Conservation (phyloP, 805 yeast genomes). For the Monosporozyma yasuniensis region DNA sequence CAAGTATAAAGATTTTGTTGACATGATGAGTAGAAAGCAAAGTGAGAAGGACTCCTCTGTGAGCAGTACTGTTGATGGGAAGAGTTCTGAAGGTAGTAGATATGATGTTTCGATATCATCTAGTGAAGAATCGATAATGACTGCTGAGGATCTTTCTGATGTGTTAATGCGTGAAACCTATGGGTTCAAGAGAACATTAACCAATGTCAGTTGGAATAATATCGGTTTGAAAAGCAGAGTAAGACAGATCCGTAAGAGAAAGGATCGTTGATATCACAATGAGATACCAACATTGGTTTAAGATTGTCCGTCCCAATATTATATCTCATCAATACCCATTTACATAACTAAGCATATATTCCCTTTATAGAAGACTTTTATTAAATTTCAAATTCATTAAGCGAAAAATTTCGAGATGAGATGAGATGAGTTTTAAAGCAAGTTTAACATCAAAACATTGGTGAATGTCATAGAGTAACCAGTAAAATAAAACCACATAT, state of each 20-base stretch:
- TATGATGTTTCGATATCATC: constrained; percentile 14
- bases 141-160: neutral
- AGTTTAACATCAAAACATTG: neutral
- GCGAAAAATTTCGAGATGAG: constrained; percentile 2
- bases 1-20: constrained; percentile 26
- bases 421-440: neutral
- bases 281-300: neutral
- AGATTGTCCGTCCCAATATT: neutral
- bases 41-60: neutral
- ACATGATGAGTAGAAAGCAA: constrained; percentile 3
- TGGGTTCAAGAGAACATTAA: constrained; percentile 34
- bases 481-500: neutral
- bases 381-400: neutral
- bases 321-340: neutral
- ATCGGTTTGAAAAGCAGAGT: constrained; percentile 44
- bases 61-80: neutral
- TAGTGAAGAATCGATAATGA: constrained; percentile 30
- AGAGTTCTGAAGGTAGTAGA: constrained; percentile 5
- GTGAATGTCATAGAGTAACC: neutral
- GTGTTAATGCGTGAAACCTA: constrained; percentile 27
- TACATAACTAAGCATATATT: neutral
- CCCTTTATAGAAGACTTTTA: neutral
- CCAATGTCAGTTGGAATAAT: constrained; percentile 57
- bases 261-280: neutral
- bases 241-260: constrained; percentile 33